phyloP scores from a whole-genome alignment of 2,329 filamentous ascomycete species.

The Alternaria sp. region DNA sequence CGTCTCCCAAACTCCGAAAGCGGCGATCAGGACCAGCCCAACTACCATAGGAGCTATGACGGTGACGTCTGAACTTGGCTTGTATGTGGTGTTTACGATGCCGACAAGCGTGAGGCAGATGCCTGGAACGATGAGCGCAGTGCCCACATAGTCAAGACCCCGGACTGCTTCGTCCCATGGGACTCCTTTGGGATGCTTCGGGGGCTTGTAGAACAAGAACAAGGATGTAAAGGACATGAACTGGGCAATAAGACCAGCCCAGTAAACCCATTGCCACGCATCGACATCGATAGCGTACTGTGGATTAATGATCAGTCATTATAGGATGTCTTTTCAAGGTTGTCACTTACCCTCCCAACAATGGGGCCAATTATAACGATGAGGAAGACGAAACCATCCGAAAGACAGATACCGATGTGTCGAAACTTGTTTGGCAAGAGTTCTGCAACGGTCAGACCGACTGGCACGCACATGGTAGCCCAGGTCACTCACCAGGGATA shows the following conservation, averaged over 20 bases:
- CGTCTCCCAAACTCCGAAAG: conserved; percentile 50
- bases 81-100: conserved; percentile 46
- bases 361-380: conserved; percentile 42
- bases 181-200: neutral
- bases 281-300: conserved; percentile 25
- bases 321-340: neutral
- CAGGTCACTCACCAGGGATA: conserved; percentile 46
- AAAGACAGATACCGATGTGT: conserved; percentile 39
- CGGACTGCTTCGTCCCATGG: conserved; percentile 33
- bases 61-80: conserved; percentile 31
- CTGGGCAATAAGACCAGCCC: conserved; percentile 35
- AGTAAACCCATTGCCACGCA: conserved; percentile 36
- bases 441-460: conserved; percentile 1
- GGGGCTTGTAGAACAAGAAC: conserved; percentile 12
- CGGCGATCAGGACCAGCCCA: conserved; percentile 45
- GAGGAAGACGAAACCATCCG: conserved; percentile 49
- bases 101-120: conserved; percentile 42
- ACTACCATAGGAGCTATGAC: conserved; percentile 46
- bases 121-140: conserved; percentile 40
- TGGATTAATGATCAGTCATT: neutral
- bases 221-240: conserved; percentile 32
- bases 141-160: conserved; percentile 45
- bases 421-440: conserved; percentile 19
- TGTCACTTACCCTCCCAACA: neutral
- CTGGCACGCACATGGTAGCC: neutral